Evolutionary conservation across 148 eudicot genomes (phyloP), one percentile per base, ranked within the genome.

Genomic region (Fagopyrum homotropicum): DNA sequence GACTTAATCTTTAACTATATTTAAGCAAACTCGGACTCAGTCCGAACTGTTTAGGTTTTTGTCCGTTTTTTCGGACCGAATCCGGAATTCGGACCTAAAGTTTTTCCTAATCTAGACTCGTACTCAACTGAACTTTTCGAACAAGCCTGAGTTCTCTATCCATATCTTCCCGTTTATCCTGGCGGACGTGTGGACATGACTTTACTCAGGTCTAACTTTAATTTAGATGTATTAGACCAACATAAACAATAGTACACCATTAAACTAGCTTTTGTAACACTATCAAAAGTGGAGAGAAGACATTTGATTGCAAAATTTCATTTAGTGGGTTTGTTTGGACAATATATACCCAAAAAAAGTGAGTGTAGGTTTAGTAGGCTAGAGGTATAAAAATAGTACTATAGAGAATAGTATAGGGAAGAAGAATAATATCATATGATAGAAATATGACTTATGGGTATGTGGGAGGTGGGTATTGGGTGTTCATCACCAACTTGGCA

Each of bases 381-480:
- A 63, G 16, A 63, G 69, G 69, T 63, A 63, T 63, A 63, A 29
- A 63, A 63, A 63, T 29, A 57, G 63, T 57, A 7, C 63, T 57
- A 22, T 60, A 60, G 66, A 2, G 66, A 60, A 60, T 60, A 26
- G 19, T 60, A 22, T 60, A 35, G 43, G 66, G 40, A 26, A 60
- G 22, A 22, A 26, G 66, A 60, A 60, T 60, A 60, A 60, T 60
- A 60, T 60, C 40, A 60, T 26, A 26, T 60, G 40, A 60, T 60
- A 60, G 40, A 60, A 60, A 60, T 60, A 26, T 60, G 12, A 55
- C 22, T 8, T 60, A 26, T 22, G 11, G 12, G 12, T 60, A 60
- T 60, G 66, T 60, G 66, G 17, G 26, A 72, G 73, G 80, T 66
- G 69, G 80, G 55, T 52, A 73, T 26, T 73, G 45, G 78, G 73